Evolutionary conservation across 108 stramenopile genomes (phyloP).

Genomic region (Hondaea fermentalgiana): DNA sequence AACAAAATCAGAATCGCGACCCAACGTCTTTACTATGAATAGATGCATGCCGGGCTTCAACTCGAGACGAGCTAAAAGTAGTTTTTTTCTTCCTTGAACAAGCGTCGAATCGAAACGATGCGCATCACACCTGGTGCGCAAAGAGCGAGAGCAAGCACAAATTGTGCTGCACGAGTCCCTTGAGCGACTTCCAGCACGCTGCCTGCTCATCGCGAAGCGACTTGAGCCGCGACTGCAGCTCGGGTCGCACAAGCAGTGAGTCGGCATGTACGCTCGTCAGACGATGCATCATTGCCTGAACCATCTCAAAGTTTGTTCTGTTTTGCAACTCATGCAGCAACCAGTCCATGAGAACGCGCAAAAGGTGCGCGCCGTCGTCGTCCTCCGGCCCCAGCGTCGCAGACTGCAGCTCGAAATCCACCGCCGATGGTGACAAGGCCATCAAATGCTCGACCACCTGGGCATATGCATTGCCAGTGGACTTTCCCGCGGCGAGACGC

Average conservation of each 20-base stretch:
- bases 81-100: background rate
- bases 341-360: constrained; percentile 7
- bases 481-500: constrained; percentile 34
- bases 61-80: background rate
- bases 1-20: too few species aligned
- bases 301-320: background rate
- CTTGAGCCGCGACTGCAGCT: background rate
- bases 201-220: background rate
- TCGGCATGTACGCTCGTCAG: background rate
- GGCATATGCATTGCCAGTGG: constrained; percentile 32
- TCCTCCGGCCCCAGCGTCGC: background rate
- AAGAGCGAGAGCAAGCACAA: background rate
- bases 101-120: background rate
- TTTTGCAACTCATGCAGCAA: background rate
- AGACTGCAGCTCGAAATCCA: constrained; percentile 66
- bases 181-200: background rate
- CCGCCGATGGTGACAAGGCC: constrained; percentile 71
- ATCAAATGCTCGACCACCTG: constrained; percentile 61
- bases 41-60: background rate
- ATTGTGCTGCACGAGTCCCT: background rate
- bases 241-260: background rate
- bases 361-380: background rate
- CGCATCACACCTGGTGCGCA: background rate
- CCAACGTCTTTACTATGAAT: too few species aligned
- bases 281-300: background rate